Conservation (phyloP, 2,329 filamentous ascomycete genomes). For the Colletotrichum gloeosporioides region DNA sequence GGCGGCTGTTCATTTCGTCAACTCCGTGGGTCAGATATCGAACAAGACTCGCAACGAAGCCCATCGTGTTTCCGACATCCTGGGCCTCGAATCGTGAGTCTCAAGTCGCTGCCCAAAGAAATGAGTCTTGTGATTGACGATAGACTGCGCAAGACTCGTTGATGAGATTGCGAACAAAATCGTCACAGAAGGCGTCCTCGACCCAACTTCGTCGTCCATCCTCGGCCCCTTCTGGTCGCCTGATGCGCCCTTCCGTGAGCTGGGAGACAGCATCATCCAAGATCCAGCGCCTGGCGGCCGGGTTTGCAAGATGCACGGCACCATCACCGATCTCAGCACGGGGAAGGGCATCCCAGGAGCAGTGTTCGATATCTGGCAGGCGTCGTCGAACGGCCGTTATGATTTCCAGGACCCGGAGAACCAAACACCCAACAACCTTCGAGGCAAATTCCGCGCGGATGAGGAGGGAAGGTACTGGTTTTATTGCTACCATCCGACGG, state of each 20-base stretch:
- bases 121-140: background rate
- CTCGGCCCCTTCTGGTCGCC: background rate
- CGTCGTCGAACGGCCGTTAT: conserved; percentile 77
- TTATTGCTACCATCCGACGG: background rate
- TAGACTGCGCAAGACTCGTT: background rate
- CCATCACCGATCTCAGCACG: background rate
- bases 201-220: background rate
- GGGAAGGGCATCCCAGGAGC: background rate
- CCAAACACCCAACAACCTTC: conserved; percentile 75
- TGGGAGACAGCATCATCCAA: background rate
- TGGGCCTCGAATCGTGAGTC: background rate
- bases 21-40: background rate
- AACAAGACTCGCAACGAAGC: background rate
- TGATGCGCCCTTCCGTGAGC: background rate
- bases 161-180: background rate
- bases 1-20: background rate
- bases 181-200: background rate
- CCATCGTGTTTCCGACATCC: background rate
- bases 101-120: background rate
- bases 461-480: conserved; percentile 69
- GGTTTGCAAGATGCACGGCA: background rate
- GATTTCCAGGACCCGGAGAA: conserved; percentile 77
- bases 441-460: conserved; percentile 77
- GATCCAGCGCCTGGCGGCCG: background rate
- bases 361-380: background rate